Conservation (phyloP, 345 rosid genomes). For the Barbarea vulgaris region DNA sequence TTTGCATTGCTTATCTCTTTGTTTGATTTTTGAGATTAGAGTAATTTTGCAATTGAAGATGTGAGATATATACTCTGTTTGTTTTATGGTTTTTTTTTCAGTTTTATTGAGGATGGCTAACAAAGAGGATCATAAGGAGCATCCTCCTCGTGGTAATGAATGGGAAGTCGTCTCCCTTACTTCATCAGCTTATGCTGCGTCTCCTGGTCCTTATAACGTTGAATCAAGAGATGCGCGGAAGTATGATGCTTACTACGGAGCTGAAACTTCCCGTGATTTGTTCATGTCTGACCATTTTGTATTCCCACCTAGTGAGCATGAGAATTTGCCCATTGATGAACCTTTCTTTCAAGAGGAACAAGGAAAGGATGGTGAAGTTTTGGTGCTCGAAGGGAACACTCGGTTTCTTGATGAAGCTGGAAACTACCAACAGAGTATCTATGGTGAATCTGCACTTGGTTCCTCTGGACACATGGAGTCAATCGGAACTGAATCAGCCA, state of each 20-base stretch:
- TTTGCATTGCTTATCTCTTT: neutral
- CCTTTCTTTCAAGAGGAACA: conserved; percentile 42
- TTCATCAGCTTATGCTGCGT: conserved; percentile 89
- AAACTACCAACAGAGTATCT: conserved; percentile 53
- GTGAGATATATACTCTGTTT: neutral
- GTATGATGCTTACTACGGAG: conserved; percentile 43
- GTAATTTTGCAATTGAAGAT: neutral
- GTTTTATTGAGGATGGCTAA: conserved; percentile 51
- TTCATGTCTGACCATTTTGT: conserved; percentile 82
- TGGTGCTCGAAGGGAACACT: conserved; percentile 44
- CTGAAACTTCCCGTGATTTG: conserved; percentile 65
- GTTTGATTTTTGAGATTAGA: neutral
- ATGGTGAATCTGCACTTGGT: conserved; percentile 44
- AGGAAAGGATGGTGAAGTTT: conserved; percentile 55
- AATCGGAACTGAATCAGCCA: conserved; percentile 49
- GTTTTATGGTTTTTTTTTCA: conserved; percentile 5
- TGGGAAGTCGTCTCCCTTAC: conserved; percentile 98
- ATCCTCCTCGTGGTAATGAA: conserved; percentile 59
- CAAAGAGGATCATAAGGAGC: conserved; percentile 53
- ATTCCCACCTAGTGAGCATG: conserved; percentile 71
- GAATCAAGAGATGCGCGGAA: conserved; percentile 46
- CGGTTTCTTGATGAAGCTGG: conserved; percentile 47
- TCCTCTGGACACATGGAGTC: conserved; percentile 39
- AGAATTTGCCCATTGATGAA: conserved; percentile 58
- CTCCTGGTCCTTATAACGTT: conserved; percentile 69